phyloP scores from a whole-genome alignment of 2,329 filamentous ascomycete genomes.

The Polytolypa hystricis region DNA sequence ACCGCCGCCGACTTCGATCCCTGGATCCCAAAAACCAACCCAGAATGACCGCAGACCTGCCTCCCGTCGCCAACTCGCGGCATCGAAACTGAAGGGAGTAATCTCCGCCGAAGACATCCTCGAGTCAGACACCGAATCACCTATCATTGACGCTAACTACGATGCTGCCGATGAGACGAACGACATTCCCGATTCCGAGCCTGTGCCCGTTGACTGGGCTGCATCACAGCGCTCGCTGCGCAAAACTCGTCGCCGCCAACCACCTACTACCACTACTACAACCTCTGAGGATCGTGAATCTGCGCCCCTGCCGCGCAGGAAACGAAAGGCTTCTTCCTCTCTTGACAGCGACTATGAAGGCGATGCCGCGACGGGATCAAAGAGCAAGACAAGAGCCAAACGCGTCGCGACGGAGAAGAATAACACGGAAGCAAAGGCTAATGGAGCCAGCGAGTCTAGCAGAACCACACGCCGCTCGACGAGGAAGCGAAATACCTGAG shows the following conservation, averaged over 20 bases:
- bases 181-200: not conserved
- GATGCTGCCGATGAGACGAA: no score
- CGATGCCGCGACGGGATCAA: no score
- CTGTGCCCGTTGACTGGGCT: not conserved
- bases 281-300: not conserved
- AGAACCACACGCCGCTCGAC: no score
- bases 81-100: constrained; percentile 1
- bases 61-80: not conserved
- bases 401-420: not conserved
- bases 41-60: not conserved
- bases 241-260: not conserved
- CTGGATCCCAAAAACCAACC: not conserved
- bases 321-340: constrained; percentile 4
- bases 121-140: no score
- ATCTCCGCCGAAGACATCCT: not conserved
- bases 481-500: no score
- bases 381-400: not conserved
- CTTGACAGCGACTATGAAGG: not conserved
- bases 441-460: no score
- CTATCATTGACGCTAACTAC: no score
- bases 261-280: not conserved
- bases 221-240: not conserved
- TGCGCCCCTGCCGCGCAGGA: not conserved
- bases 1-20: not conserved
- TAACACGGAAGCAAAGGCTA: no score